Evolutionary conservation across 257 asterid species (phyloP), one percentile per base, ranked within the genome.

Genomic region (Catharanthus roseus): DNA sequence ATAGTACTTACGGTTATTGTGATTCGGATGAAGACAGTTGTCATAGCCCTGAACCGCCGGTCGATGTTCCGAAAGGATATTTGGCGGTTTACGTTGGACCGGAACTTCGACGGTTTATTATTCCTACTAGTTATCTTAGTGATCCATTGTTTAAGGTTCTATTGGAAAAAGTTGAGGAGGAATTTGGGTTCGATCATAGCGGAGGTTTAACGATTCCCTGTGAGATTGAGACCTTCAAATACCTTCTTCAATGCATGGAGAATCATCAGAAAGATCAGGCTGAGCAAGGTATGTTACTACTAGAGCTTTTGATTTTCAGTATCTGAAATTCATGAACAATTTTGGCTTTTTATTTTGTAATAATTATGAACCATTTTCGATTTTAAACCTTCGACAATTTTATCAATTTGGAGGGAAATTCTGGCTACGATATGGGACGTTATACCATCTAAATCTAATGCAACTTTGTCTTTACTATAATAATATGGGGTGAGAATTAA

Each of bases 191-290:
- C 33, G 93, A 89, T 36, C 93, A 81, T 51, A 72, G 75, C 18
- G 96, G 97, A 4, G 90, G 85, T 1, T 83, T 92, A 16, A 85
- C 87, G 10, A 78, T 92, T 16, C 97, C 96, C 0, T 92, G 97
- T 54, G 87, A 83, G 71, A 78, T 72, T 26, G 87, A 83, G 80
- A 83, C 87, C n/a, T 83, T 83, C 36, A 83, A 83, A 72, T 80
- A 75, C 49, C 74, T 83, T 53, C 70, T 83, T 8, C 65, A 80
- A 21, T 78, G 81, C 72, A 83, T 83, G 80, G 83, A 83, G 34
- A 83, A 50, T 70, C 85, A 73, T 81, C 83, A 80, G 71, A 80
- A 68, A 60, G 74, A 77, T 28, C 80, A 42, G 51, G 65, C 38
- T 33, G 47, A 71, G 15, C 33, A 54, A 62, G 45, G 21, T 53